Evolutionary conservation across 108 stramenopile genomes (phyloP), one percentile per base, ranked within the genome.

Genomic region (Pseudonitzschia multistriata): DNA sequence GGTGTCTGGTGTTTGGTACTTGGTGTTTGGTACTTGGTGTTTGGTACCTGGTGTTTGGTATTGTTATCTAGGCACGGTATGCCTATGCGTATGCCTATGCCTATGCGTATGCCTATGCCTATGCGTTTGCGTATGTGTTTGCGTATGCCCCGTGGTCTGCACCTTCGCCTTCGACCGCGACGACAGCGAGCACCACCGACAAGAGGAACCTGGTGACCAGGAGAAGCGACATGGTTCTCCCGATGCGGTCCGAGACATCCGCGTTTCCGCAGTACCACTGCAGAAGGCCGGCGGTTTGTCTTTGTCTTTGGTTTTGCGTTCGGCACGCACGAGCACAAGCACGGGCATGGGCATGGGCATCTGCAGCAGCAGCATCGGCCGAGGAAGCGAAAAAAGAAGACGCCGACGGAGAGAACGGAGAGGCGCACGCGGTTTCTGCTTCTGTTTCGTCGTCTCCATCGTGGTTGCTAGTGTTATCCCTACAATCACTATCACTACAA

Each of bases 161-260:
- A 45, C n/a, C n/a, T 45, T 59, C 57, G 57, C 21, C 57, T 6
- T 59, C 57, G 10, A 59, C 15, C 33, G 13, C 2, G 7, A 17
- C 42, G 3, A 45, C 11, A 25, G 50, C 21, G 10, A 52, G 2
- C 25, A 52, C 50, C 2, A 30, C 25, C 31, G 57, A 59, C 6
- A 59, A 14, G 57, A 33, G 13, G 5, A 59, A 13, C 29, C 57
- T 30, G 25, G 57, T 33, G 13, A 59, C n/a, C 57, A 59, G 35
- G 15, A 59, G 6, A 33, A 33, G 35, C n/a, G 57, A 35, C 6
- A 59, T 30, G n/a, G 57, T 59, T 35, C 19, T 30, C 29, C 57
- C 57, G 34, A 59, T 59, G 14, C 57, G 57, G 21, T 59, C 57
- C 31, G 57, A 35, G 17, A 59, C 6, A 36, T 59, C 57, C 34